phyloP scores from a whole-genome alignment of 2,329 filamentous ascomycete genomes.

The Ceratocystis lukuohia region DNA sequence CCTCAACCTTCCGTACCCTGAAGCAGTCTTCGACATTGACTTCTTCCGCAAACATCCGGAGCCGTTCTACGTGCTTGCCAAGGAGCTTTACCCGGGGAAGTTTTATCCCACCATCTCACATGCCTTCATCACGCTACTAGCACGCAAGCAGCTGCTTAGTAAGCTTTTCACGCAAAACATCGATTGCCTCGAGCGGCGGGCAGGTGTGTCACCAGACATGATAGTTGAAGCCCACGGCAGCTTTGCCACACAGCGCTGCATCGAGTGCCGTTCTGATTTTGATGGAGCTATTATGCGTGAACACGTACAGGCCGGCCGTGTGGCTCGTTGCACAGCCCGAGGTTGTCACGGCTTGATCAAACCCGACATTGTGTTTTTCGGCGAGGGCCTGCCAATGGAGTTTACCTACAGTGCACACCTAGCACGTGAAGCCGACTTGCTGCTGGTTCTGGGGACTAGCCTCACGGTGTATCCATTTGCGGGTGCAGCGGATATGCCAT shows the following conservation, averaged over 20 bases:
- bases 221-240: constrained; percentile 93
- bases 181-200: constrained; percentile 79
- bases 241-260: constrained; percentile 81
- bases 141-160: constrained; percentile 61
- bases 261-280: constrained; percentile 66
- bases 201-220: constrained; percentile 65
- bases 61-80: constrained; percentile 85
- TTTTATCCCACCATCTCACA: constrained; percentile 84
- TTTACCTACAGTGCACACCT: constrained; percentile 34
- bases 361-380: constrained; percentile 91
- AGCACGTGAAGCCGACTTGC: constrained; percentile 51
- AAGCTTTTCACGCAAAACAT: constrained; percentile 98
- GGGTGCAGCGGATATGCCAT: constrained; percentile 53
- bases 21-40: constrained; percentile 85
- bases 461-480: constrained; percentile 83
- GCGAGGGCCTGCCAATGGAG: constrained; percentile 45
- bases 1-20: constrained; percentile 73
- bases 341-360: constrained; percentile 71
- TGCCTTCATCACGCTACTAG: constrained; percentile 70
- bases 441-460: constrained; percentile 81
- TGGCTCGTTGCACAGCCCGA: constrained; percentile 52
- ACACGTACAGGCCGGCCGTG: constrained; percentile 50
- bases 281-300: constrained; percentile 61
- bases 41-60: constrained; percentile 76
- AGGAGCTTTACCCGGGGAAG: constrained; percentile 81